Conservation (phyloP, 345 rosid genomes). For the Syzygium grande region DNA sequence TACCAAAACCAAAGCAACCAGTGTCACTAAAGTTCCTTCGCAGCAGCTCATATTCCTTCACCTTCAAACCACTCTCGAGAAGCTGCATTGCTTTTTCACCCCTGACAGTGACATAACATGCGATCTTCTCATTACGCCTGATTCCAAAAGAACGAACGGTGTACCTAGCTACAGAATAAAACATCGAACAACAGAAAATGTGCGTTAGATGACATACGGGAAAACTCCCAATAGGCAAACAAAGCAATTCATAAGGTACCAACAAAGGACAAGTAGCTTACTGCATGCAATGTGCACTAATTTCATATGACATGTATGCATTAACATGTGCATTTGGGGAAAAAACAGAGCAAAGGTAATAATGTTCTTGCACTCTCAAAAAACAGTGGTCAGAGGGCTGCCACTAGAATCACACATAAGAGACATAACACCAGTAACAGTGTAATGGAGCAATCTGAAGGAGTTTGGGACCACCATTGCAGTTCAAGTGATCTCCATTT, state of each 20-base stretch:
- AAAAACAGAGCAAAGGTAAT: neutral
- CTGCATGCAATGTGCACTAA: neutral
- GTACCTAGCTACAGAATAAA: slow-evolving; percentile 41
- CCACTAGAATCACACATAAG: no score
- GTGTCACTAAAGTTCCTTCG: slow-evolving; percentile 72
- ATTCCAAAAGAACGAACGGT: slow-evolving; percentile 76
- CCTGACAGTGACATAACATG: slow-evolving; percentile 69
- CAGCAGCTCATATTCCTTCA: slow-evolving; percentile 60
- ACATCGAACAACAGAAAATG: neutral
- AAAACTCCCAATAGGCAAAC: neutral
- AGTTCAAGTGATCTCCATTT: neutral
- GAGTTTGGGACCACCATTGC: neutral
- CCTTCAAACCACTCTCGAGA: slow-evolving; percentile 72
- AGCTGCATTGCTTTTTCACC: slow-evolving; percentile 80
- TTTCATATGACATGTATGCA: neutral
- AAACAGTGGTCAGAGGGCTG: neutral
- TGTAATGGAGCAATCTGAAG: neutral
- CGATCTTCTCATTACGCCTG: slow-evolving; percentile 63
- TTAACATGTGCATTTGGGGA: neutral
- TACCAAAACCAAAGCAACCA: slow-evolving; percentile 73
- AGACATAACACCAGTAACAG: neutral
- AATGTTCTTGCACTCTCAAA: neutral
- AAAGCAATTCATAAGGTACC: neutral
- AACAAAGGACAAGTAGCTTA: neutral
- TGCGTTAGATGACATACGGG: neutral